A percentile compares a stretch with the other conserved stretches of the same genome.
Conservation (phyloP, 441 rosid species). For the Erodium moschatum region DNA sequence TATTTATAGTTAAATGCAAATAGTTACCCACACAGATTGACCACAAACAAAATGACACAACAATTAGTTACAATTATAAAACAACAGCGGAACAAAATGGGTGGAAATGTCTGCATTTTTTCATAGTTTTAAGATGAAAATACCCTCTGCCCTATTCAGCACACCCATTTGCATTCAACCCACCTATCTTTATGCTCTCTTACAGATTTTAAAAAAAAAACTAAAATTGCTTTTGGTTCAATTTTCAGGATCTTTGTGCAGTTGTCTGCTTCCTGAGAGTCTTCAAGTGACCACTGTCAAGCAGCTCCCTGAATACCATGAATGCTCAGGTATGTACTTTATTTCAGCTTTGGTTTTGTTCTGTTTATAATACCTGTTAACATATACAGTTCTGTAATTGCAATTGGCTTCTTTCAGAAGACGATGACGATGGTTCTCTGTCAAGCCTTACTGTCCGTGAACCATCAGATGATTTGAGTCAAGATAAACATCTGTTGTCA, state of each 20-base stretch:
- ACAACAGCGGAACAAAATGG: too few species aligned
- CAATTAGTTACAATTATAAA: too few species aligned
- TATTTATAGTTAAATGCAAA: background rate
- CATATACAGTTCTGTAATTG: background rate
- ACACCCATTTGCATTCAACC: too few species aligned
- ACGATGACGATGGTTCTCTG: slow-evolving; percentile 41
- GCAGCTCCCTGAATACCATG: slow-evolving; percentile 53
- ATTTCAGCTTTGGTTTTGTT: background rate
- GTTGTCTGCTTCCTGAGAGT: slow-evolving; percentile 77
- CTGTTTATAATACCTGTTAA: background rate
- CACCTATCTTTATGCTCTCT: too few species aligned
- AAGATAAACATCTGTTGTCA: slow-evolving; percentile 45
- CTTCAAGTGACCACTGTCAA: slow-evolving; percentile 65
- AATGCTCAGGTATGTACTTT: slow-evolving; percentile 31
- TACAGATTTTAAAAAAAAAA: too few species aligned
- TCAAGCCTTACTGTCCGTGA: slow-evolving; percentile 30
- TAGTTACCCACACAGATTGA: too few species aligned
- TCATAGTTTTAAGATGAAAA: too few species aligned
- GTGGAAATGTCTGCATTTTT: too few species aligned
- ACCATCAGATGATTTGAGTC: slow-evolving; percentile 33
- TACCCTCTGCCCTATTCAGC: too few species aligned
- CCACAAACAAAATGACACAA: too few species aligned
- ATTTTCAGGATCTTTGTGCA: slow-evolving; percentile 50
- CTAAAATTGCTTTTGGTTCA: slow-evolving; percentile 3
- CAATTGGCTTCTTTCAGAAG: slow-evolving; percentile 20